phyloP scores from a whole-genome alignment of 192 early-diverging fungal genomes.

The Obelidium mucronatum region DNA sequence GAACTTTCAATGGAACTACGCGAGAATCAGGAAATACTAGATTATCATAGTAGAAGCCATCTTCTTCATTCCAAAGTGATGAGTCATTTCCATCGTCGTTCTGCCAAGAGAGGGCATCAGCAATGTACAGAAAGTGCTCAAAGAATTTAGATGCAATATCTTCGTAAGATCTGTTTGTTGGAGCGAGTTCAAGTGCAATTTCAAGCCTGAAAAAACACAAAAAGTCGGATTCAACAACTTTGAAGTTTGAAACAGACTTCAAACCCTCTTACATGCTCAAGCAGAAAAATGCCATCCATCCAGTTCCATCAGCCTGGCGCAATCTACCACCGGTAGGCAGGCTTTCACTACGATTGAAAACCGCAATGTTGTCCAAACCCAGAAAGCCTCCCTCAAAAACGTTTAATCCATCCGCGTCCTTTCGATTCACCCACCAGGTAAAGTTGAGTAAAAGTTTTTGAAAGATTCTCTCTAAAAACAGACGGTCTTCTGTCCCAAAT shows the following conservation, averaged over 20 bases:
- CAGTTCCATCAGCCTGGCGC: slow-evolving; percentile 60
- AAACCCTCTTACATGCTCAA: slow-evolving; percentile 29
- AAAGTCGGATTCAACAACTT: not conserved
- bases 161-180: slow-evolving; percentile 34
- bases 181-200: slow-evolving; percentile 47
- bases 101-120: slow-evolving; percentile 59
- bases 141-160: slow-evolving; percentile 65
- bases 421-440: slow-evolving; percentile 63
- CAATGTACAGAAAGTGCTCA: slow-evolving; percentile 66
- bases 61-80: slow-evolving; percentile 52
- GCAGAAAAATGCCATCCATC: slow-evolving; percentile 61
- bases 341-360: slow-evolving; percentile 61
- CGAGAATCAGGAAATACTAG: slow-evolving; percentile 53
- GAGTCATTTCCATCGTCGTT: slow-evolving; percentile 39
- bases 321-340: slow-evolving; percentile 52
- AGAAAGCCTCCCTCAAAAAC: slow-evolving; percentile 64
- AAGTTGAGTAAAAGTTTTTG: slow-evolving; percentile 49
- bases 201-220: slow-evolving; percentile 1
- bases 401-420: slow-evolving; percentile 58
- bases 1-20: slow-evolving; percentile 56
- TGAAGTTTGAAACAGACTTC: too few relatives aligned
- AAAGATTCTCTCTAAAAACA: slow-evolving; percentile 47
- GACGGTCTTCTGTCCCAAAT: slow-evolving; percentile 22
- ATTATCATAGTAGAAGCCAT: slow-evolving; percentile 63
- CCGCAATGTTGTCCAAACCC: slow-evolving; percentile 64